Conservation (phyloP, 371 early-diverging fungal species). For the Mucor plumbeus region DNA sequence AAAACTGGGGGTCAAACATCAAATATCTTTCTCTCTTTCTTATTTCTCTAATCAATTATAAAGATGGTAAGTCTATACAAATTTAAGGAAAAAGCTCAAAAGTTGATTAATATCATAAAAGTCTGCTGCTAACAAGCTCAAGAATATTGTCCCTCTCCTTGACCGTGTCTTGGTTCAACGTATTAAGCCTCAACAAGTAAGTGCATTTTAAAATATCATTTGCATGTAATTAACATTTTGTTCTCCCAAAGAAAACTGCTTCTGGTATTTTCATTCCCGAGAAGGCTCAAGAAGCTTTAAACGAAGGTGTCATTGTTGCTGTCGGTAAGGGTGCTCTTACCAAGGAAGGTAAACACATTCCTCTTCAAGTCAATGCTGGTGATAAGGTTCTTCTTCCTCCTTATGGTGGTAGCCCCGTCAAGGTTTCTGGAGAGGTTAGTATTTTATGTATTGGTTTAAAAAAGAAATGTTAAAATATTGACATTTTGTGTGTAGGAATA, state of each 20-base stretch:
- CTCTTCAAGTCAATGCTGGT: conserved; percentile 84
- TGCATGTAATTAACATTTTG: too few relatives aligned
- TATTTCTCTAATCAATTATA: not conserved
- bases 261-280: conserved; percentile 96
- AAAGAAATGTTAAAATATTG: not conserved
- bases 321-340: conserved; percentile 92
- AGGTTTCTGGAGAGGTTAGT: conserved; percentile 79
- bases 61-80: conserved; percentile 12
- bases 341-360: conserved; percentile 86
- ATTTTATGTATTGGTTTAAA: not conserved
- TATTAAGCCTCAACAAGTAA: conserved; percentile 93
- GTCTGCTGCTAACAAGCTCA: conserved; percentile 55
- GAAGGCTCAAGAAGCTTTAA: conserved; percentile 94
- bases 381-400: conserved; percentile 95
- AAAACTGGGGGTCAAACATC: conserved; percentile 2
- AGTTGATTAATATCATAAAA: not conserved
- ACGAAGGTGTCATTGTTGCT: conserved; percentile 94
- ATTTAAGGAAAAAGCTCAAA: not conserved
- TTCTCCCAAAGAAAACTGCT: conserved; percentile 82
- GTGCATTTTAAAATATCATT: not conserved
- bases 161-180: conserved; percentile 98
- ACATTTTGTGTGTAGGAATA: conserved; percentile 56
- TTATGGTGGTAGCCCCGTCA: conserved; percentile 94
- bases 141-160: conserved; percentile 75
- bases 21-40: not conserved